Percentiles rank a stretch among this genome's conserved stretches.
phyloP scores from a whole-genome alignment of 371 early-diverging fungal genomes.

The Chytridiales sp. region DNA sequence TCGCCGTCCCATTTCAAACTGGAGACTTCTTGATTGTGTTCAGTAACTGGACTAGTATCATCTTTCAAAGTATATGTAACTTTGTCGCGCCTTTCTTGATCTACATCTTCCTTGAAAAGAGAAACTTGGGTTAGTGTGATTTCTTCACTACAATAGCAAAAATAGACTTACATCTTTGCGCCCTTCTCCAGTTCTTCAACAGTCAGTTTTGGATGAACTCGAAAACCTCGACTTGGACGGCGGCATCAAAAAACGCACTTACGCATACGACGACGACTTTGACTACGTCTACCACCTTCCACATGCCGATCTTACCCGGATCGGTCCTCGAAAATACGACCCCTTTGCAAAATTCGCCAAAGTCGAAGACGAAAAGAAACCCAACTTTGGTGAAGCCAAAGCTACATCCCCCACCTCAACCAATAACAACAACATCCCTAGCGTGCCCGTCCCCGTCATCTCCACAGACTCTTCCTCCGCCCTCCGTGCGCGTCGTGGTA shows the following conservation, averaged over 20 bases:
- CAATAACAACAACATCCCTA: background rate
- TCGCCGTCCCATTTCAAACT: constrained; percentile 49
- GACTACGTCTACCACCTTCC: constrained; percentile 54
- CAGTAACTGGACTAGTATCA: constrained; percentile 43
- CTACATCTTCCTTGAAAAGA: constrained; percentile 42
- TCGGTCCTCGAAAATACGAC: constrained; percentile 36
- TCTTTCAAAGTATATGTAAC: constrained; percentile 49
- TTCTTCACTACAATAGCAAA: too few relatives aligned
- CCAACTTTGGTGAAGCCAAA: background rate
- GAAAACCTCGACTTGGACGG: constrained; percentile 47
- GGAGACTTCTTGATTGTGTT: constrained; percentile 38
- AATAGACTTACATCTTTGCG: too few relatives aligned
- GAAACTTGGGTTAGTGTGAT: constrained; percentile 40
- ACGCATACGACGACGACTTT: constrained; percentile 48
- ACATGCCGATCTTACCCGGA: constrained; percentile 40
- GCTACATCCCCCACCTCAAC: too few relatives aligned
- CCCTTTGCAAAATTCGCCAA: constrained; percentile 34
- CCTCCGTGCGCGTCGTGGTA: constrained; percentile 2
- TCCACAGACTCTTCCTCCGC: background rate
- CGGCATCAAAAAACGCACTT: constrained; percentile 33
- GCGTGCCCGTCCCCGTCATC: constrained; percentile 4
- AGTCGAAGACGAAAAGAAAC: background rate
- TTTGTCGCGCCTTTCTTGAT: constrained; percentile 51
- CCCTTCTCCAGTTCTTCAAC: constrained; percentile 44
- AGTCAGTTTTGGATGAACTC: constrained; percentile 50